Evolutionary conservation across 495 filamentous ascomycete species (phyloP).

Genomic region (Xylaria nigripes): DNA sequence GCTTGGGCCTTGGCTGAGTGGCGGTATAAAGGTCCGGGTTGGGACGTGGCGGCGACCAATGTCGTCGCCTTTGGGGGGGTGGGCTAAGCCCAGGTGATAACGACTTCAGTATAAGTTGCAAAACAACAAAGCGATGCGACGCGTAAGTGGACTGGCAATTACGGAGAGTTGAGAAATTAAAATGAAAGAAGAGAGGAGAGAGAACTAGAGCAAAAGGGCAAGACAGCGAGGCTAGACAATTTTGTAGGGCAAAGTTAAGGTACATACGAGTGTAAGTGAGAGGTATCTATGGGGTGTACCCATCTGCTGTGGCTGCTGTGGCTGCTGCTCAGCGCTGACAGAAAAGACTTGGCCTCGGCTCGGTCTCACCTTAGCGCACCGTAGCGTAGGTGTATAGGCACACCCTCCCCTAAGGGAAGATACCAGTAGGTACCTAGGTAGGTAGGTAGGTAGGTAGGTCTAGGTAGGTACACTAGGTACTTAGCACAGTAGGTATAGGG

Average conservation of each 20-base stretch:
- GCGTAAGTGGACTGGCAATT: conserved; percentile 3
- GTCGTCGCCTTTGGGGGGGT: conserved; percentile 24
- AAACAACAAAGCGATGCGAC: conserved; percentile 18
- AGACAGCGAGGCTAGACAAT: conserved; percentile 21
- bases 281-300: conserved; percentile 2
- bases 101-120: conserved; percentile 19
- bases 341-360: neutral
- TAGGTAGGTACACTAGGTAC: too few species aligned
- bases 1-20: conserved; percentile 10
- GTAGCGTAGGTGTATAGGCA: too few species aligned
- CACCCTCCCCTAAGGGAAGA: too few species aligned
- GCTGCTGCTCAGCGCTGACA: conserved; percentile 6
- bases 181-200: neutral
- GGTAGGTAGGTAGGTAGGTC: too few species aligned
- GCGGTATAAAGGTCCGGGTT: conserved; percentile 2
- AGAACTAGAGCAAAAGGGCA: conserved; percentile 8
- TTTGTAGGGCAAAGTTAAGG: conserved; percentile 19
- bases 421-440: too few species aligned
- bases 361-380: neutral
- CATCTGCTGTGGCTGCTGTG: conserved; percentile 4
- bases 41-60: conserved; percentile 20
- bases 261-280: neutral
- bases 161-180: conserved; percentile 10
- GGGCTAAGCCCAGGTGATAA: conserved; percentile 26
- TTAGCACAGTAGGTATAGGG: neutral